Evolutionary conservation across 2,329 filamentous ascomycete species (phyloP).

Genomic region (Aspergillus latus): DNA sequence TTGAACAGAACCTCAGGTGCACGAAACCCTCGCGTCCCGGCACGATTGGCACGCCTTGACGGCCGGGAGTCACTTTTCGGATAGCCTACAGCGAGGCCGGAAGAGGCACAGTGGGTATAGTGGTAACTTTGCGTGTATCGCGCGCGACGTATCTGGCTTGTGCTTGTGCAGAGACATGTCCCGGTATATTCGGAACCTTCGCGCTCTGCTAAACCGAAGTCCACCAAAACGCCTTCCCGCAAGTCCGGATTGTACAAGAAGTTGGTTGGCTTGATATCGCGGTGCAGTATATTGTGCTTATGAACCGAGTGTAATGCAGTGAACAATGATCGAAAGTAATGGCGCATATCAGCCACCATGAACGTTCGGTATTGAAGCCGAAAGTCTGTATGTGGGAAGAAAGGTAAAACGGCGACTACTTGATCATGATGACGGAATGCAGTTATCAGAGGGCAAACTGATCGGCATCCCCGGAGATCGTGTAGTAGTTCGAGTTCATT

Average conservation of each 20-base stretch:
- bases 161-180: slow-evolving; percentile 75
- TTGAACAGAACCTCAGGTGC: slow-evolving; percentile 97
- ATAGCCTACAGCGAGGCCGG: slow-evolving; percentile 62
- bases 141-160: slow-evolving; percentile 60
- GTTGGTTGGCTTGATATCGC: slow-evolving; percentile 97
- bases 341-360: slow-evolving; percentile 77
- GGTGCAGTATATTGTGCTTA: slow-evolving; percentile 78
- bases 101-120: slow-evolving; percentile 51
- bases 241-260: slow-evolving; percentile 82
- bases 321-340: slow-evolving; percentile 88
- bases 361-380: slow-evolving; percentile 87
- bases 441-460: slow-evolving; percentile 92
- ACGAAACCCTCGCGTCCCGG: slow-evolving; percentile 91
- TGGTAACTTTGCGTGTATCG: slow-evolving; percentile 58
- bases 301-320: slow-evolving; percentile 82
- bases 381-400: slow-evolving; percentile 95
- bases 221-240: slow-evolving; percentile 87
- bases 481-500: slow-evolving; percentile 94
- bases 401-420: slow-evolving; percentile 90
- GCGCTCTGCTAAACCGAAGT: slow-evolving; percentile 93
- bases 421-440: slow-evolving; percentile 95
- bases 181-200: slow-evolving; percentile 53
- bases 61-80: slow-evolving; percentile 87
- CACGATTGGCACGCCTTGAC: slow-evolving; percentile 86
- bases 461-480: slow-evolving; percentile 76